Percentiles rank a stretch among this genome's conserved stretches.
phyloP scores from a whole-genome alignment of 129 eudicot genomes.

The Rutidosis leptorrhynchoides region DNA sequence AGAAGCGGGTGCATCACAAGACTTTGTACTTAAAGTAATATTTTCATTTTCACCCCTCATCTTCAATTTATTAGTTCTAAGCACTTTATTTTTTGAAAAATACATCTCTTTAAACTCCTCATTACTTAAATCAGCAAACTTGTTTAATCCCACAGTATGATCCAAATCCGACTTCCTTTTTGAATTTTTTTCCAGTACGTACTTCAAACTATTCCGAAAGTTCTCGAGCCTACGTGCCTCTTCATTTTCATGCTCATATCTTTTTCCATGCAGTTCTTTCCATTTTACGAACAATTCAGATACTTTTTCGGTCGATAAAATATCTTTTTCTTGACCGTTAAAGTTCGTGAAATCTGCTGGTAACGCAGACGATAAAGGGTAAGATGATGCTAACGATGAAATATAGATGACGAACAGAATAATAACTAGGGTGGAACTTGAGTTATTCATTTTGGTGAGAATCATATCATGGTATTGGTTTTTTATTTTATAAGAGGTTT shows the following conservation, averaged over 20 bases:
- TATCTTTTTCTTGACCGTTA: slow-evolving; percentile 25
- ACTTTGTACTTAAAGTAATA: slow-evolving; percentile 14
- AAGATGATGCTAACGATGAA: slow-evolving; percentile 8
- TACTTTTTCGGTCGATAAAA: slow-evolving; percentile 33
- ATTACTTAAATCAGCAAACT: slow-evolving; percentile 65
- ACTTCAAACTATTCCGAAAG: slow-evolving; percentile 43
- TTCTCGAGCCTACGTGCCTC: slow-evolving; percentile 40
- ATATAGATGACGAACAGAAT: slow-evolving; percentile 29
- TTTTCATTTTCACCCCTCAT: slow-evolving; percentile 17
- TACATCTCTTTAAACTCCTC: slow-evolving; percentile 54
- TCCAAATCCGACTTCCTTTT: slow-evolving; percentile 32
- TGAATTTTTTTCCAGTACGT: slow-evolving; percentile 45
- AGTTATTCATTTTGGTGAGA: slow-evolving; percentile 36
- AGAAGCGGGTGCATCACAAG: slow-evolving; percentile 51
- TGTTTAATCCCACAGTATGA: slow-evolving; percentile 49
- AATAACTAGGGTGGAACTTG: slow-evolving; percentile 21
- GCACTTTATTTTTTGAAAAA: slow-evolving; percentile 35
- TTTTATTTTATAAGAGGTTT: slow-evolving; percentile 8
- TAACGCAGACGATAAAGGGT: slow-evolving; percentile 19
- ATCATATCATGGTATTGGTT: slow-evolving; percentile 30
- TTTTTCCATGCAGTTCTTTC: slow-evolving; percentile 52
- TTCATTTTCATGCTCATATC: slow-evolving; percentile 41
- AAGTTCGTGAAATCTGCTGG: slow-evolving; percentile 38
- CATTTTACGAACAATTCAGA: slow-evolving; percentile 46
- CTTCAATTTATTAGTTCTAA: slow-evolving; percentile 18